Percentiles rank a stretch among this genome's conserved stretches.
phyloP scores from a whole-genome alignment of 495 filamentous ascomycete species.

The Gamarada debralockiae region DNA sequence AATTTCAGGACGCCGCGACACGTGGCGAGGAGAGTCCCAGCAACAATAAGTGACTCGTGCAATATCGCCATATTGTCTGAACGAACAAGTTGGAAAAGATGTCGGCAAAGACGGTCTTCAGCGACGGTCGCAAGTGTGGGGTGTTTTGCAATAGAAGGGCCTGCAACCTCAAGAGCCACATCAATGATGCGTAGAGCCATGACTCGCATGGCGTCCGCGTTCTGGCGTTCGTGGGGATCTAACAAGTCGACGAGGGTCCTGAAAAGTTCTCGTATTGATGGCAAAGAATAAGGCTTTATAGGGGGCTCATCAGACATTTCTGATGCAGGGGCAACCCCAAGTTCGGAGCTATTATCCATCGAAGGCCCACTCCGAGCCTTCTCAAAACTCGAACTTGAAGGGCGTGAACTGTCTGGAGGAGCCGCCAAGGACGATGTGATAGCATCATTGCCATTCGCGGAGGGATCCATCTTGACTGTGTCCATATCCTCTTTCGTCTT shows the following conservation, averaged over 20 bases:
- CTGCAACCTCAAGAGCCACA: constrained; percentile 94
- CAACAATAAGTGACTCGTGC: constrained; percentile 86
- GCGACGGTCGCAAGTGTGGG: constrained; percentile 83
- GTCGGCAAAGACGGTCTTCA: constrained; percentile 88
- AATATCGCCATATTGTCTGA: constrained; percentile 94
- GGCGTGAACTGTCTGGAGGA: constrained; percentile 35
- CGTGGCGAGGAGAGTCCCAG: constrained; percentile 85
- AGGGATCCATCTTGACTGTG: constrained; percentile 82
- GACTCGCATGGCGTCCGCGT: constrained; percentile 91
- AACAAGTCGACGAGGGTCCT: constrained; percentile 91
- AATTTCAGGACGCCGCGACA: constrained; percentile 91
- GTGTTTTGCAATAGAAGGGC: constrained; percentile 92
- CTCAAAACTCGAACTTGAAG: constrained; percentile 23
- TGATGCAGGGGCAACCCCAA: constrained; percentile 21
- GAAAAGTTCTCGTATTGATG: constrained; percentile 91
- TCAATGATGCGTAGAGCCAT: constrained; percentile 98
- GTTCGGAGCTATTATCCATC: constrained; percentile 18
- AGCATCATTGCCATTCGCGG: constrained; percentile 65
- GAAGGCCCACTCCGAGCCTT: constrained; percentile 12
- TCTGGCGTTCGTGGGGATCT: constrained; percentile 86
- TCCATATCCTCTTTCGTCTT: constrained; percentile 65
- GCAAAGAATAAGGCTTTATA: constrained; percentile 85
- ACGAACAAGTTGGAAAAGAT: constrained; percentile 94
- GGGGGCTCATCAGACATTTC: constrained; percentile 45
- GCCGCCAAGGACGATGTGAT: constrained; percentile 33